These are phyloP conservation scores for Penicillium canariense DNA, from an alignment of 495 filamentous ascomycete genomes.

Conservation along the genomic window DNA sequence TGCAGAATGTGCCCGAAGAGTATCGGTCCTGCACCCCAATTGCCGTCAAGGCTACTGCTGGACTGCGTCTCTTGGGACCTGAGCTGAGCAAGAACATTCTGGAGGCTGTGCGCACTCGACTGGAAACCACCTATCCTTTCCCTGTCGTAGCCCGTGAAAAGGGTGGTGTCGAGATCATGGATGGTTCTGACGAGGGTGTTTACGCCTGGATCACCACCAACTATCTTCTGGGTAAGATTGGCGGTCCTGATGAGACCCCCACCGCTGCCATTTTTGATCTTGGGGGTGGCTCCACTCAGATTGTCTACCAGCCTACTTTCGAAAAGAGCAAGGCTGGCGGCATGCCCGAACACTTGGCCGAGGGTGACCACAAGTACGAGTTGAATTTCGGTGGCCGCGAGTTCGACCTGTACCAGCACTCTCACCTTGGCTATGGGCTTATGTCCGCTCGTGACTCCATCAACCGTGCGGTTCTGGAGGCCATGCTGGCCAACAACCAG, in stretches of 20 bases:
- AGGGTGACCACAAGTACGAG: constrained; percentile 95
- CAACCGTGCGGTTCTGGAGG: constrained; percentile 67
- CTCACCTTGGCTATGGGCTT: constrained; percentile 93
- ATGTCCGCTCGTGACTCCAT: constrained; percentile 90
- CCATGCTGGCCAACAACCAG: constrained; percentile 49
- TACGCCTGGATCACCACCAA: constrained; percentile 99
- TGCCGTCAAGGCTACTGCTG: constrained; percentile 95
- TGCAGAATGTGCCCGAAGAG: constrained; percentile 79
- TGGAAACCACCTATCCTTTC: constrained; percentile 93
- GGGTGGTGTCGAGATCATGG: constrained; percentile 91
- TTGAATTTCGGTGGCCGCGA: constrained; percentile 86
- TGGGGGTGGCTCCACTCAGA: constrained; percentile 94
- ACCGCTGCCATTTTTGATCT: constrained; percentile 96
- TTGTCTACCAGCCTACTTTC: constrained; percentile 97
- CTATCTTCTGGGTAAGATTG: constrained; percentile 97
- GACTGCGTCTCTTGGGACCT: constrained; percentile 77
- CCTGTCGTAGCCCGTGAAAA: constrained; percentile 82
- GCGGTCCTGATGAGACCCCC: constrained; percentile 80
- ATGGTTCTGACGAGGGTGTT: constrained; percentile 93
- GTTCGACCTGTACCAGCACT: constrained; percentile 97
- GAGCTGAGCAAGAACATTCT: constrained; percentile 82
- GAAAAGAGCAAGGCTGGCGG: constrained; percentile 68
- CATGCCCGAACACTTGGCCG: constrained; percentile 81
- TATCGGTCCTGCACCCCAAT: constrained; percentile 85
- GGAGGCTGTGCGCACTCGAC: constrained; percentile 73